These are phyloP conservation scores for Litsea cubeba DNA, from an alignment of 164 flowering plant species.

Conservation along the genomic window DNA sequence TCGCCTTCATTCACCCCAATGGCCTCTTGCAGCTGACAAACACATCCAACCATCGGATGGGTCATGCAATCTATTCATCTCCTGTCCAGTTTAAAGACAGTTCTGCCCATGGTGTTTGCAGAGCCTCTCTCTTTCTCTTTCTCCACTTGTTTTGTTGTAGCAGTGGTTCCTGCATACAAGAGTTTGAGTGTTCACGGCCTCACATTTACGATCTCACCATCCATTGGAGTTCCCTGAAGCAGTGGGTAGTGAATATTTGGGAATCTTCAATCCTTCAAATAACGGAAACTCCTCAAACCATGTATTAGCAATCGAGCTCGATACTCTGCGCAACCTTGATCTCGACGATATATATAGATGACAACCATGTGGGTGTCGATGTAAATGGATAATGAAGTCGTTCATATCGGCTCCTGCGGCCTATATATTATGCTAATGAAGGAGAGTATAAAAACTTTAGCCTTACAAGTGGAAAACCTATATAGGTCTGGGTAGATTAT, in stretches of 20 bases:
- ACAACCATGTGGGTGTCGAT: slow-evolving; percentile 27
- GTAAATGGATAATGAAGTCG: slow-evolving; percentile 21
- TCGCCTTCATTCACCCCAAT: too few relatives aligned
- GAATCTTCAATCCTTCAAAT: slow-evolving; percentile 16
- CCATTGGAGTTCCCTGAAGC: slow-evolving; percentile 9
- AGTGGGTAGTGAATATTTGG: slow-evolving; percentile 10
- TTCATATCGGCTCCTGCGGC: slow-evolving; percentile 13
- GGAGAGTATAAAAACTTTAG: neutral
- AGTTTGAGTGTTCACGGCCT: slow-evolving; percentile 17
- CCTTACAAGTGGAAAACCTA: slow-evolving; percentile 17
- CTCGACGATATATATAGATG: slow-evolving; percentile 19
- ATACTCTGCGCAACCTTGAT: slow-evolving; percentile 5
- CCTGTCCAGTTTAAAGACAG: slow-evolving; percentile 9
- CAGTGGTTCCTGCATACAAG: slow-evolving; percentile 4
- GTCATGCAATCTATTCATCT: too few relatives aligned
- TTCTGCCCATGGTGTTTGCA: neutral
- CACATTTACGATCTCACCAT: slow-evolving; percentile 21
- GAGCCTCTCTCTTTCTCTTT: slow-evolving; percentile 13
- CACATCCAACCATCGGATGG: slow-evolving; percentile 14
- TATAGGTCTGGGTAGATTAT: slow-evolving; percentile 27
- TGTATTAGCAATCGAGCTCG: slow-evolving; percentile 19
- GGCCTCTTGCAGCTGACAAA: slow-evolving; percentile 41
- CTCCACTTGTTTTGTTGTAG: slow-evolving; percentile 23
- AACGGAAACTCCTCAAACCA: slow-evolving; percentile 11
- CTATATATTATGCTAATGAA: slow-evolving; percentile 4